Evolutionary conservation across 2,329 filamentous ascomycete genomes (phyloP).

Genomic region (Epichloe elymi): DNA sequence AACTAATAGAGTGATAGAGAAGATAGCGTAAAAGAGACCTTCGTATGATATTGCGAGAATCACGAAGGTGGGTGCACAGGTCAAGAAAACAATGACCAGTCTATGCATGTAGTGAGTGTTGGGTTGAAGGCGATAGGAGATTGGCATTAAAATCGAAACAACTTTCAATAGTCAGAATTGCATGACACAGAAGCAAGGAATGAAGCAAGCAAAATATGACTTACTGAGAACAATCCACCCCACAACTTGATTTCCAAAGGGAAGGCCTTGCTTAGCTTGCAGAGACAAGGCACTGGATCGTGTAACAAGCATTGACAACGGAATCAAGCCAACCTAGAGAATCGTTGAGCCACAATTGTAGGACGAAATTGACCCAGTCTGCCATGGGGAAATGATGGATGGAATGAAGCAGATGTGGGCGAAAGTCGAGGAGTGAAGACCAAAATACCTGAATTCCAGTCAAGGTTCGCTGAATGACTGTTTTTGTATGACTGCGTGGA

Average conservation of each 20-base stretch:
- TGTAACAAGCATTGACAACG: slow-evolving; percentile 75
- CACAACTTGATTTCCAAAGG: slow-evolving; percentile 73
- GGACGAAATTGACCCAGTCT: neutral
- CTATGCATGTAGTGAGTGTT: slow-evolving; percentile 85
- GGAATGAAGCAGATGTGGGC: neutral
- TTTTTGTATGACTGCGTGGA: slow-evolving; percentile 18
- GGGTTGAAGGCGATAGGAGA: slow-evolving; percentile 67
- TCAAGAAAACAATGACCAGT: slow-evolving; percentile 76
- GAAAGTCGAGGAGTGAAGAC: no score
- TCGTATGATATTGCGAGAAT: slow-evolving; percentile 97
- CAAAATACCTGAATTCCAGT: slow-evolving; percentile 50
- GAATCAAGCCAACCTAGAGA: slow-evolving; percentile 55
- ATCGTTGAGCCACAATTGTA: neutral
- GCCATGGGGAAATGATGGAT: slow-evolving; percentile 5
- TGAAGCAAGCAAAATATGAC: slow-evolving; percentile 10
- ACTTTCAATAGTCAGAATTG: slow-evolving; percentile 28
- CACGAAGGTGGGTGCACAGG: slow-evolving; percentile 86
- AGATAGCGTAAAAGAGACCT: slow-evolving; percentile 87
- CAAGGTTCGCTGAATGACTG: slow-evolving; percentile 40
- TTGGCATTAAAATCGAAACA: slow-evolving; percentile 62
- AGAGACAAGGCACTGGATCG: slow-evolving; percentile 73
- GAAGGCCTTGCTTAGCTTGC: slow-evolving; percentile 73
- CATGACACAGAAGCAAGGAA: neutral
- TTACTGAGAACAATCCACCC: slow-evolving; percentile 70
- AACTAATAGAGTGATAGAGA: slow-evolving; percentile 65